Base-by-base conservation (phyloP, 768 basidiomycete species). In the Leccinum aurantiacum region DNA sequence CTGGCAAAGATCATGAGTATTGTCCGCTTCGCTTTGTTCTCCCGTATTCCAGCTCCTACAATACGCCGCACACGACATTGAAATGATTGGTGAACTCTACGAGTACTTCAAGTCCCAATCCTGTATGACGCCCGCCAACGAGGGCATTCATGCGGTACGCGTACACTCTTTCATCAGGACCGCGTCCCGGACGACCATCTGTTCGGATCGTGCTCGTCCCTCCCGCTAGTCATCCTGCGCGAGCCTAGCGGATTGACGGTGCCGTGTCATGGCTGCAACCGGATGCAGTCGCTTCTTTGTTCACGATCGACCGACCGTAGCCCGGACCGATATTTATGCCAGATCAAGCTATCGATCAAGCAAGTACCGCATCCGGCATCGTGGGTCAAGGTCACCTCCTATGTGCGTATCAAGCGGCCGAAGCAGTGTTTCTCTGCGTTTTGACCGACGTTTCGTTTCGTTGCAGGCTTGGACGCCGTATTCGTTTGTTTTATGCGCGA, bases 21-120 rank as follows among this genome's bases (percentile, higher is more conserved):
- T 11, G 2, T 14, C 41, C n/a, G 25, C 13, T 11, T 41, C 17
- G 10, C 22, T 46, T 25, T 9, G 10, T 24, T 47, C 14, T n/a
- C 13, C 4, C 41, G n/a, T 67, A 6, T 38, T 69, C 1, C 66
- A 70, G 14, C 71, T 80, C 31, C 69, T 79, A 24, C 66, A 69
- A 17, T 80, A 80, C 37, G 79, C 80, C 3, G 77, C 78, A 6
- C 74, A 75, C 60, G 80, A 81, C 65, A 75, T 80, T 51, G 69
- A 71, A 31, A 69, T 79, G 59, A 75, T 81, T 56, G 69, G 65
- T 11, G 60, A 67, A 2, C 70, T 80, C 31, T 76, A 76, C 64
- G 65, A 69, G 6, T 63, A 74, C 51, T 80, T 80, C 58, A 61
- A 61, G 9, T 13, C 61, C 37, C n/a, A 59, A 8, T 54, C 54